These are phyloP conservation scores for Metarhizium anisopliae DNA, from an alignment of 2,329 filamentous ascomycete species.

Conservation along the genomic window DNA sequence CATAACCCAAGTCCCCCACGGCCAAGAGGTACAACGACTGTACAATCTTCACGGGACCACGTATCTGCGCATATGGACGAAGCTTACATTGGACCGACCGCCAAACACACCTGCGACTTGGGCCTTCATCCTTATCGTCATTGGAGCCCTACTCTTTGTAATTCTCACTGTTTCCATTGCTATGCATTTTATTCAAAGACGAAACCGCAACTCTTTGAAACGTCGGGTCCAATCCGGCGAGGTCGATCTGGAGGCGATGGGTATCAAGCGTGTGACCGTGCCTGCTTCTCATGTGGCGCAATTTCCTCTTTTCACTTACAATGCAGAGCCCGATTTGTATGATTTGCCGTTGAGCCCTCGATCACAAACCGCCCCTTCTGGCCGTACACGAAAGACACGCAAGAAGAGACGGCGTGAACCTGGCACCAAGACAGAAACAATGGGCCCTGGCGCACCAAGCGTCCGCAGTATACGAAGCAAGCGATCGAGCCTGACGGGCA, in stretches of 20 bases:
- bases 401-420: constrained; percentile 21
- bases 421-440: constrained; percentile 17
- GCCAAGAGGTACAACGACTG: constrained; percentile 42
- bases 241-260: constrained; percentile 76
- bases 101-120: constrained; percentile 62
- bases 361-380: constrained; percentile 16
- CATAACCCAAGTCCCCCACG: constrained; percentile 51
- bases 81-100: constrained; percentile 37
- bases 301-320: constrained; percentile 74
- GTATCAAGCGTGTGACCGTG: constrained; percentile 74
- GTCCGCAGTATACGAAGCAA: constrained; percentile 26
- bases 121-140: constrained; percentile 65
- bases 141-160: constrained; percentile 61
- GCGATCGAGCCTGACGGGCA: constrained; percentile 25
- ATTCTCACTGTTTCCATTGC: constrained; percentile 56
- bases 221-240: constrained; percentile 68
- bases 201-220: constrained; percentile 58
- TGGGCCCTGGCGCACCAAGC: constrained; percentile 11
- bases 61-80: constrained; percentile 52
- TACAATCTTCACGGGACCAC: constrained; percentile 48
- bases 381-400: constrained; percentile 19
- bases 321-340: constrained; percentile 38
- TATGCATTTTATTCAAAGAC: constrained; percentile 72
- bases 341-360: constrained; percentile 24
- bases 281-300: constrained; percentile 61